Evolutionary conservation across 78 protist genomes (phyloP).

Genomic region (Mastigamoeba balamuthi): DNA sequence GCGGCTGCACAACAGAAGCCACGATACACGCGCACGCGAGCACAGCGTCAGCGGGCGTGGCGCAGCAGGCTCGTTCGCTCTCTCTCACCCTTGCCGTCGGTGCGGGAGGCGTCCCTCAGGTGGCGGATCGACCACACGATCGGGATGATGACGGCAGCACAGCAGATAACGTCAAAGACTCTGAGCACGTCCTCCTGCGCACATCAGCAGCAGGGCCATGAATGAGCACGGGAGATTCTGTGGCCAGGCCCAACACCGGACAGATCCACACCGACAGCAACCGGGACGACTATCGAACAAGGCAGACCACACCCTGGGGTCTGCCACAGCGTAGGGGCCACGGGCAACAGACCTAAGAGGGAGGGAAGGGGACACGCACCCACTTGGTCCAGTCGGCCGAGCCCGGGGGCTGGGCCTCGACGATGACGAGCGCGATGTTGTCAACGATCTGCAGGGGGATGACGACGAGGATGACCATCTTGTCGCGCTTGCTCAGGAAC

Average conservation of each 20-base stretch:
- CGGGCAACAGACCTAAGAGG: neutral
- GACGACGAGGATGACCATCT: slow-evolving; percentile 36
- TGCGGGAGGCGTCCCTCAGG: slow-evolving; percentile 1
- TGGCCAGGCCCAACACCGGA: no score
- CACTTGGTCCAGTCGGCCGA: neutral
- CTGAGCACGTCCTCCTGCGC: slow-evolving; percentile 9
- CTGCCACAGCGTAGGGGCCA: no score
- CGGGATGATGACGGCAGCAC: slow-evolving; percentile 43
- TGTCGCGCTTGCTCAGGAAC: slow-evolving; percentile 34
- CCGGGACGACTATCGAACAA: no score
- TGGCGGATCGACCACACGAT: slow-evolving; percentile 57
- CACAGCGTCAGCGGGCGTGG: neutral
- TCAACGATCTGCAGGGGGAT: slow-evolving; percentile 4
- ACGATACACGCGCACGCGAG: neutral
- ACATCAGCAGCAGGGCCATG: no score
- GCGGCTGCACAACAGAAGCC: neutral
- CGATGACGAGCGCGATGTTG: slow-evolving; percentile 39
- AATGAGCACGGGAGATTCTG: no score
- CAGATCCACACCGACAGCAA: no score
- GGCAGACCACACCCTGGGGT: neutral
- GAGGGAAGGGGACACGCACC: neutral
- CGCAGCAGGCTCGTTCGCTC: neutral
- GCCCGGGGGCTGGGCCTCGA: slow-evolving; percentile 46
- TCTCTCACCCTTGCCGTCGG: slow-evolving; percentile 33
- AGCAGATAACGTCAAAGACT: slow-evolving; percentile 50